A percentile compares a stretch with the other conserved stretches of the same genome.
phyloP scores from a whole-genome alignment of 345 rosid species.

The Populus nigra region DNA sequence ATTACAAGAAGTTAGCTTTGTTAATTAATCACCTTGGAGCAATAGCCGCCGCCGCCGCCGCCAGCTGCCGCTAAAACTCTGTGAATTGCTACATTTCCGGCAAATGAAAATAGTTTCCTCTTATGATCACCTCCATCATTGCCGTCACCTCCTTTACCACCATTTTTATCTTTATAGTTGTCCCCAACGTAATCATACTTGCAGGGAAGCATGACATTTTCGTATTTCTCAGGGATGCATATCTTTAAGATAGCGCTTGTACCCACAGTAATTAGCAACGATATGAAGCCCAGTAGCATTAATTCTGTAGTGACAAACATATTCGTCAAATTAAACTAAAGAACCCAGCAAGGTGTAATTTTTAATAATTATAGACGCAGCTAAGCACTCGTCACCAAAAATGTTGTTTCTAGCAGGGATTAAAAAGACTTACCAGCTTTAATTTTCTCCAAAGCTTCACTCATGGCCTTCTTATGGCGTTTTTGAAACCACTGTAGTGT shows the following conservation, averaged over 20 bases:
- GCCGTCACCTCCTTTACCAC: neutral
- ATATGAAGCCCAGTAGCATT: slow-evolving; percentile 47
- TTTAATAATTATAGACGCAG: no score
- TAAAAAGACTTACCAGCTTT: slow-evolving; percentile 28
- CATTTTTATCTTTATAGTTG: neutral
- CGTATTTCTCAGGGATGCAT: slow-evolving; percentile 29
- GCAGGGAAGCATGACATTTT: slow-evolving; percentile 41
- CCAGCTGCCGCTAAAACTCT: slow-evolving; percentile 39
- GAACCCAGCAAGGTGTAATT: neutral
- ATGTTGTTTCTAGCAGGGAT: neutral
- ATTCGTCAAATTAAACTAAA: neutral
- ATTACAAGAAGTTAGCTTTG: neutral
- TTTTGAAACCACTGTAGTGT: slow-evolving; percentile 34
- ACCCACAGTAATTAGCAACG: slow-evolving; percentile 41
- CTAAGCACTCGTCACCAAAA: neutral
- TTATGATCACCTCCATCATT: slow-evolving; percentile 8
- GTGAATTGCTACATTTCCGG: slow-evolving; percentile 26
- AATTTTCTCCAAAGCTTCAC: slow-evolving; percentile 46
- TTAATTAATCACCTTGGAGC: slow-evolving; percentile 22
- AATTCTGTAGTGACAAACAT: slow-evolving; percentile 20
- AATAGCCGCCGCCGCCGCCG: slow-evolving; percentile 21
- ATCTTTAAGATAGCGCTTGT: slow-evolving; percentile 27
- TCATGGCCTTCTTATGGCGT: slow-evolving; percentile 39
- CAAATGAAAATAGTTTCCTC: slow-evolving; percentile 38
- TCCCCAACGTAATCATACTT: neutral